These are phyloP conservation scores for Helichrysum umbraculigerum DNA, from an alignment of 129 eudicot species.

Conservation along the genomic window DNA sequence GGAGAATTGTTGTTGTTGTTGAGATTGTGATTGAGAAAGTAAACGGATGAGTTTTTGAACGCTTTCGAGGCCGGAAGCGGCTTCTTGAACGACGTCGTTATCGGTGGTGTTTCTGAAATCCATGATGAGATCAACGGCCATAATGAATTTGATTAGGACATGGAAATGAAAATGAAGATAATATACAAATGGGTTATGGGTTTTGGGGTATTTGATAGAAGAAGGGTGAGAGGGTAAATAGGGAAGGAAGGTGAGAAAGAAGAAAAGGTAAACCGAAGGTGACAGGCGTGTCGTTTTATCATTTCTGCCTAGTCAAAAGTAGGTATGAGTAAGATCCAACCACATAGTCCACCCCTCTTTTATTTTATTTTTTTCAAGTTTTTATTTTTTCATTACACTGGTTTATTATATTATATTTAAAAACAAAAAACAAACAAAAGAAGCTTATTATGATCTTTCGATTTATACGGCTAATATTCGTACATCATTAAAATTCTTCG, in stretches of 20 bases:
- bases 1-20: neutral
- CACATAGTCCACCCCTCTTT: slow-evolving; percentile 32
- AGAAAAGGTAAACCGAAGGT: slow-evolving; percentile 48
- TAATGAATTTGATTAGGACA: slow-evolving; percentile 21
- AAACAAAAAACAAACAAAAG: too few relatives aligned
- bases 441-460: too few relatives aligned
- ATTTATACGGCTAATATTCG: too few relatives aligned
- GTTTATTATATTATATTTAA: too few relatives aligned
- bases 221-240: slow-evolving; percentile 34
- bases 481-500: too few relatives aligned
- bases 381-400: too few relatives aligned
- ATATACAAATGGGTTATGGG: neutral
- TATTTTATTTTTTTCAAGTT: slow-evolving; percentile 3
- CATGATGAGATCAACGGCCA: slow-evolving; percentile 76
- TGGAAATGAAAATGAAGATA: slow-evolving; percentile 4
- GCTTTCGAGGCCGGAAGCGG: slow-evolving; percentile 80
- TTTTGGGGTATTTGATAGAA: slow-evolving; percentile 12
- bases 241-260: neutral
- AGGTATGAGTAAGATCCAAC: slow-evolving; percentile 63
- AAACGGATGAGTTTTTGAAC: slow-evolving; percentile 64
- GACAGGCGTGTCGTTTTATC: slow-evolving; percentile 56
- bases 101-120: slow-evolving; percentile 46
- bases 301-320: slow-evolving; percentile 59
- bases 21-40: slow-evolving; percentile 39
- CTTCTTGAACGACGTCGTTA: slow-evolving; percentile 61